These are phyloP conservation scores for Penicillium chermesinum DNA, from an alignment of 495 filamentous ascomycete species.

Conservation along the genomic window DNA sequence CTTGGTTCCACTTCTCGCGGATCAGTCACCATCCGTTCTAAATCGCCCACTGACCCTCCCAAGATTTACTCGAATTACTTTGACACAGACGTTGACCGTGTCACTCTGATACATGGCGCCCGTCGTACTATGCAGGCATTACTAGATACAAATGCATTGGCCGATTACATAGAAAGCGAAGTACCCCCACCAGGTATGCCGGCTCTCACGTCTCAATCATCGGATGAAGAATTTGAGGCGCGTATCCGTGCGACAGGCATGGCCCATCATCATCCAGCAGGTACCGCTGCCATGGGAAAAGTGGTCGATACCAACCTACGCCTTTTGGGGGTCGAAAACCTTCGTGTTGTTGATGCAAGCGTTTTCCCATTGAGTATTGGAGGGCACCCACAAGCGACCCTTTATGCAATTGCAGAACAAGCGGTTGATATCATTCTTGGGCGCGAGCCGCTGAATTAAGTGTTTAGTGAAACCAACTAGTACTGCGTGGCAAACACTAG, in stretches of 20 bases:
- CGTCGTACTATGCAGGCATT: constrained; percentile 9
- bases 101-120: constrained; percentile 18
- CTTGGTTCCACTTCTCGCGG: constrained; percentile 39
- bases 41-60: constrained; percentile 23
- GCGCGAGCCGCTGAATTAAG: too few species aligned
- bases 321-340: constrained; percentile 31
- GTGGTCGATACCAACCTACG: constrained; percentile 35
- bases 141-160: constrained; percentile 14
- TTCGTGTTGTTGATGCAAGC: constrained; percentile 38
- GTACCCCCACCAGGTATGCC: constrained; percentile 11
- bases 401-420: constrained; percentile 37
- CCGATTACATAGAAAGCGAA: constrained; percentile 20
- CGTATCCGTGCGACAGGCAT: constrained; percentile 11
- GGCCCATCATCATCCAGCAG: constrained; percentile 27
- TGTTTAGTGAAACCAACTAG: too few species aligned
- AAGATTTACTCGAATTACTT: constrained; percentile 42
- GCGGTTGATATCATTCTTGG: constrained; percentile 22
- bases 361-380: constrained; percentile 31
- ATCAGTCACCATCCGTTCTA: constrained; percentile 32
- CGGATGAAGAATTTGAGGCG: constrained; percentile 29
- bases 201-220: constrained; percentile 16
- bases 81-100: constrained; percentile 31
- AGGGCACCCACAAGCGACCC: constrained; percentile 27
- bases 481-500: too few species aligned
- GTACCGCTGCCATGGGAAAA: constrained; percentile 36